A percentile compares a stretch with the other conserved stretches of the same genome.
Conservation (phyloP, 495 filamentous ascomycete genomes). For the Penicillium goetzii region DNA sequence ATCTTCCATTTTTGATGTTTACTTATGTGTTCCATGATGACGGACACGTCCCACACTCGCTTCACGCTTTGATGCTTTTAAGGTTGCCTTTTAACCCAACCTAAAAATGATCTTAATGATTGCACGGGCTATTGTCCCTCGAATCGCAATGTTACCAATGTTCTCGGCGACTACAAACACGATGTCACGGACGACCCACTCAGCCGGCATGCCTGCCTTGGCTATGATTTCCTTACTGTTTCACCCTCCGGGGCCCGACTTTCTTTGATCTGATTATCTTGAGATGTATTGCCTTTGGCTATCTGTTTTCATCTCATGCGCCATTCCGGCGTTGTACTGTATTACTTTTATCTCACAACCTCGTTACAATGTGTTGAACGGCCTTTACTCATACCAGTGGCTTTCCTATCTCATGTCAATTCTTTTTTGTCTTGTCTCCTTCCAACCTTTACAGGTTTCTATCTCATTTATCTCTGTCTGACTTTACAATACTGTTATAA, state of each 20-base stretch:
- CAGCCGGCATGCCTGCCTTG: background rate
- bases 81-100: background rate
- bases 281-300: background rate
- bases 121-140: background rate
- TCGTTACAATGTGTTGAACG: background rate
- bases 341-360: background rate
- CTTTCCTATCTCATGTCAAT: background rate
- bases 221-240: constrained; percentile 8
- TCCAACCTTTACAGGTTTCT: background rate
- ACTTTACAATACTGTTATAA: constrained; percentile 20
- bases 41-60: constrained; percentile 23
- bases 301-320: background rate
- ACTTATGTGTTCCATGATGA: constrained; percentile 24
- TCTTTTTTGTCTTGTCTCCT: background rate
- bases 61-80: constrained; percentile 12
- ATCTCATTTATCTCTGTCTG: constrained; percentile 11
- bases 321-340: constrained; percentile 9
- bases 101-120: constrained; percentile 24
- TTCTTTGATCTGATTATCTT: constrained; percentile 17
- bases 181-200: constrained; percentile 4
- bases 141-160: constrained; percentile 7
- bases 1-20: constrained; percentile 9
- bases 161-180: constrained; percentile 7
- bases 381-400: background rate
- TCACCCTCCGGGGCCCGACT: constrained; percentile 4